Evolutionary conservation across 2,329 filamentous ascomycete genomes (phyloP), one percentile per base, ranked within the genome.

Genomic region (Pseudopithomyces maydicus): DNA sequence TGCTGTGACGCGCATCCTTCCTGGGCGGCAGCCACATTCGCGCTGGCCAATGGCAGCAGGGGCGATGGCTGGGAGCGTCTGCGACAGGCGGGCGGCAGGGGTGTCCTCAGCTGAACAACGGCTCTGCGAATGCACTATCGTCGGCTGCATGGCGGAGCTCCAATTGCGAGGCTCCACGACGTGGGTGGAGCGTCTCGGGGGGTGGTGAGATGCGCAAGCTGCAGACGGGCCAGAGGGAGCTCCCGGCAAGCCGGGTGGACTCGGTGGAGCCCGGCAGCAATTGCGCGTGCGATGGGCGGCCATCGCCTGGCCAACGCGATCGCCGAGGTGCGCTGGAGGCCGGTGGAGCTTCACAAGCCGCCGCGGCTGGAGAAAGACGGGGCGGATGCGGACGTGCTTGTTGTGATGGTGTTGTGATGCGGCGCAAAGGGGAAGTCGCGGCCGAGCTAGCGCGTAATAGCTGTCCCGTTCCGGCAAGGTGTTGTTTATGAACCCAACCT

Each of bases 131-230:
- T 49, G 64, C 65, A 68, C 68, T 66, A 69, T 64, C 59, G 63
- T 50, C 53, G 55, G 53, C 50, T 66, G 66, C 66, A 73, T 68
- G 61, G 52, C 52, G 59, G 43, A 45, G 61, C 64, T 62, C 71
- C 73, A 75, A 75, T 75, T 64, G 70, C 57, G 48, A 45, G 1
- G 57, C 61, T 68, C 71, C 72, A 75, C 73, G 72, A 65, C 58
- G 58, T 60, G 57, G 54, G 60, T 44, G 61, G 52, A 43, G 55
- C 56, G 57, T 59, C 59, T 59, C 47, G 55, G 26, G 56, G 32
- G 54, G 54, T 58, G 57, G 52, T 58, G 62, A 59, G 53, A 48
- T 52, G 42, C 53, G 51, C 53, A 46, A 57, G 66, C 59, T 64
- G 62, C 62, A 59, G 65, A 43, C 36, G 42, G 50, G 56, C 48